Evolutionary conservation across 106 monocot species (phyloP).

Genomic region (Gastrodia elata): DNA sequence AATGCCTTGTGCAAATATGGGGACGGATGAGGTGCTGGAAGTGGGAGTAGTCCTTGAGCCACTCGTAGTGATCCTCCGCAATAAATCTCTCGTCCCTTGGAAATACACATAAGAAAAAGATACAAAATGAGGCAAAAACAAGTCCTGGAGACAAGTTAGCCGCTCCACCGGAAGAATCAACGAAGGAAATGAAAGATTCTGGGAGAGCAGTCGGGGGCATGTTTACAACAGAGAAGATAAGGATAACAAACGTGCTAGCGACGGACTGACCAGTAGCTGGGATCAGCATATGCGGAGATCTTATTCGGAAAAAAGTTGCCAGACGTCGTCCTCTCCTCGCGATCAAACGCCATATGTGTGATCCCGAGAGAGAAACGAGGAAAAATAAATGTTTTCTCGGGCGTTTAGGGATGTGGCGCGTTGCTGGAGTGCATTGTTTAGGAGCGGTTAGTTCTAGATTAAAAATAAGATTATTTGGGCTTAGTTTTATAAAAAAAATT

Average conservation of each 20-base stretch:
- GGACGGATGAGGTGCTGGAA: constrained; percentile 77
- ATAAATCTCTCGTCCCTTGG: constrained; percentile 73
- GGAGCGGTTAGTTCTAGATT: no score
- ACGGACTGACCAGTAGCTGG: not conserved
- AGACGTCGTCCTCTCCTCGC: not conserved
- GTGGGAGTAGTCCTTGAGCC: constrained; percentile 92
- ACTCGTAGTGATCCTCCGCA: constrained; percentile 93
- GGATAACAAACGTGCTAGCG: not conserved
- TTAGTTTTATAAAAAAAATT: no score
- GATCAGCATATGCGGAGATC: constrained; percentile 1
- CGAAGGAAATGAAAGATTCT: not conserved
- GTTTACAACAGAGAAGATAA: not conserved
- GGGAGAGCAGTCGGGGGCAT: not conserved
- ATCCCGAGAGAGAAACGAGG: no score
- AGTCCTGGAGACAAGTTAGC: not conserved
- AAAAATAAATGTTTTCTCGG: no score
- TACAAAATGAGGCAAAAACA: not conserved
- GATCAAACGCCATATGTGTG: not conserved
- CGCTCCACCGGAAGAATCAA: not conserved
- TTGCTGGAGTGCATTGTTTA: no score
- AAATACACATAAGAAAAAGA: constrained; percentile 1
- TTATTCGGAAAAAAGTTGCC: not conserved
- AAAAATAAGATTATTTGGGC: no score
- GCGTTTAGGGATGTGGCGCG: no score
- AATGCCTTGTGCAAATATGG: constrained; percentile 33